Evolutionary conservation across 1,284 basidiomycete species (phyloP).

Genomic region (Psilocybe mexicana): DNA sequence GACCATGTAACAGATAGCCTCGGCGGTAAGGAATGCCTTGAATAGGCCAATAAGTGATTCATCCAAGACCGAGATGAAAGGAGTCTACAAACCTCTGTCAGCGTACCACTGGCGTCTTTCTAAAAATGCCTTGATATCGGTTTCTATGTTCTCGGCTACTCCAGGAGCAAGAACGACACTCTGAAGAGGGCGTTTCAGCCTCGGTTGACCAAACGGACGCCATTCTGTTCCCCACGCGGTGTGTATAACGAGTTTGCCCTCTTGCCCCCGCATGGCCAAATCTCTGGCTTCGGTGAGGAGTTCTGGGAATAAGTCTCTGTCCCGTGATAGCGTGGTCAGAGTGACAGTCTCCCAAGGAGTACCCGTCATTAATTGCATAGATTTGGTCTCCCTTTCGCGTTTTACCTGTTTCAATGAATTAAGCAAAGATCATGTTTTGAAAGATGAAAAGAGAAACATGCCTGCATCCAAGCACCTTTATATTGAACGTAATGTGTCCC

Average conservation of each 20-base stretch:
- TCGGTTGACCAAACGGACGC: slow-evolving; percentile 93
- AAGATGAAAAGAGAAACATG: slow-evolving; percentile 34
- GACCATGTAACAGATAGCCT: slow-evolving; percentile 94
- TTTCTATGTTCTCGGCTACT: slow-evolving; percentile 77
- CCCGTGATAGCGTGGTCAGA: slow-evolving; percentile 88
- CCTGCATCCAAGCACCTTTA: slow-evolving; percentile 93
- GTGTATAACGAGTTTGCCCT: slow-evolving; percentile 95
- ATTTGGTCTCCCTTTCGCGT: slow-evolving; percentile 90
- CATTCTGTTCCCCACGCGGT: slow-evolving; percentile 97
- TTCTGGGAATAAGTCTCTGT: slow-evolving; percentile 78
- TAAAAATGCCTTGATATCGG: slow-evolving; percentile 85
- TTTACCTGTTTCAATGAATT: slow-evolving; percentile 62
- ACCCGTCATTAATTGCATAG: slow-evolving; percentile 90
- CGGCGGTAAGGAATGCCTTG: slow-evolving; percentile 95
- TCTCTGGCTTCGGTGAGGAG: slow-evolving; percentile 89
- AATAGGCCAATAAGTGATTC: slow-evolving; percentile 7
- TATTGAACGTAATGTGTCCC: slow-evolving; percentile 95
- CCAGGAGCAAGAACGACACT: slow-evolving; percentile 92
- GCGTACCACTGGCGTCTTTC: slow-evolving; percentile 92
- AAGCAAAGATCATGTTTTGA: slow-evolving; percentile 1
- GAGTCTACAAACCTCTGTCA: slow-evolving; percentile 75
- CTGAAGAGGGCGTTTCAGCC: slow-evolving; percentile 82
- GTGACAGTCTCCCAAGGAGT: slow-evolving; percentile 98
- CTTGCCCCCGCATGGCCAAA: slow-evolving; percentile 82
- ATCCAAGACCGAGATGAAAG: not conserved